phyloP scores from a whole-genome alignment of 176 grass and related monocot genomes.

The Puccinellia tenuiflora region DNA sequence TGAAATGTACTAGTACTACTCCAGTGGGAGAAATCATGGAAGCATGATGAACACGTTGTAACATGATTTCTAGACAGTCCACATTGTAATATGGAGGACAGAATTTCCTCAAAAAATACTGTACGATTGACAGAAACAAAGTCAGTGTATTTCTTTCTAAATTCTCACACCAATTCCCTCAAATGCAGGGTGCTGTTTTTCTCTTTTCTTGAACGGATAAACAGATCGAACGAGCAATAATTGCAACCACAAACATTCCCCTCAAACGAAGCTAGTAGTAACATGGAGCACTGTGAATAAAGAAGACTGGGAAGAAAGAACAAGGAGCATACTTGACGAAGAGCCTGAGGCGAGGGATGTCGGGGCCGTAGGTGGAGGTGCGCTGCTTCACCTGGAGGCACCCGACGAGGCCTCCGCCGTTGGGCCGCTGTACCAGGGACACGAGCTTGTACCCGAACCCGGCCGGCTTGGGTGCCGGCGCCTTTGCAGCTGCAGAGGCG shows the following conservation, averaged over 20 bases:
- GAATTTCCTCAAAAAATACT: too few relatives aligned
- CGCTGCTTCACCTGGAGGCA: conserved; percentile 60
- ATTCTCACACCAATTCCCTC: not conserved
- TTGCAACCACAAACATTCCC: conserved; percentile 22
- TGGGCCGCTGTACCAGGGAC: conserved; percentile 50
- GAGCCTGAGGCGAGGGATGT: conserved; percentile 81
- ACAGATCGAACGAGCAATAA: not conserved
- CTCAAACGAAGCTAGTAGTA: not conserved
- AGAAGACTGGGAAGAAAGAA: not conserved
- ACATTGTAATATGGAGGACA: not conserved
- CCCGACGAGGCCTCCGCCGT: conserved; percentile 58
- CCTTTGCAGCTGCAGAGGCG: not conserved
- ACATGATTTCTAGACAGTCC: too few relatives aligned
- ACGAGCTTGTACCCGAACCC: conserved; percentile 72
- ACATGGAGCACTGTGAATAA: not conserved
- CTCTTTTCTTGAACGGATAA: not conserved
- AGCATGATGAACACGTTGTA: not conserved
- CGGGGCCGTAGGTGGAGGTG: conserved; percentile 69
- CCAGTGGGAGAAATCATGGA: not conserved
- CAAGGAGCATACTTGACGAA: conserved; percentile 74
- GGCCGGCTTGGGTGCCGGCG: conserved; percentile 1
- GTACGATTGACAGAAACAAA: too few relatives aligned
- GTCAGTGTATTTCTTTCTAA: not conserved
- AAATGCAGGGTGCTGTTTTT: not conserved
- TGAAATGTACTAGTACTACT: not conserved